phyloP scores from a whole-genome alignment of 352 stramenopile species.

The Globisporangium carolinianum region DNA sequence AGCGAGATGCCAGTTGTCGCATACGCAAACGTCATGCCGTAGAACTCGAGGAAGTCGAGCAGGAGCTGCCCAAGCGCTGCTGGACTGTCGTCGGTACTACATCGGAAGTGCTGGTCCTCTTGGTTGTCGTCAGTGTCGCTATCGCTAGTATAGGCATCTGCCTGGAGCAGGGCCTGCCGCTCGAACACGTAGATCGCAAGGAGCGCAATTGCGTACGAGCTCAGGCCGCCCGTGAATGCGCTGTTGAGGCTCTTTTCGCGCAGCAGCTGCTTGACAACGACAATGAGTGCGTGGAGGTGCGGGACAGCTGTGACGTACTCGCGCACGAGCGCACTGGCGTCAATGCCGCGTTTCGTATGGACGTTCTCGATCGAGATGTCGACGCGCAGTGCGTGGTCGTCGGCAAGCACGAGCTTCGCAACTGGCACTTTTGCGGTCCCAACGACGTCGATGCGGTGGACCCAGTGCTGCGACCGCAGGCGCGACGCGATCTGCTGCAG shows the following conservation, averaged over 20 bases:
- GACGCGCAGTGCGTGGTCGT: slow-evolving; percentile 46
- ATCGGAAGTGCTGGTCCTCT: neutral
- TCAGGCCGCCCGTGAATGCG: slow-evolving; percentile 85
- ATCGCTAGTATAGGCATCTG: neutral
- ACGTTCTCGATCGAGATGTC: slow-evolving; percentile 88
- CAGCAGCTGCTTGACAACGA: slow-evolving; percentile 86
- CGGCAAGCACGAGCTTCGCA: slow-evolving; percentile 67
- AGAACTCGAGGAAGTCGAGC: slow-evolving; percentile 87
- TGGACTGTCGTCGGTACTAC: neutral
- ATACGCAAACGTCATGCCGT: slow-evolving; percentile 81
- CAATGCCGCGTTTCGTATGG: slow-evolving; percentile 73
- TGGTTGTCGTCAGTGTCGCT: neutral
- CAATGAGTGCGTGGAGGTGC: slow-evolving; percentile 66
- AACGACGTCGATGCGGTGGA: slow-evolving; percentile 79
- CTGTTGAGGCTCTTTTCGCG: slow-evolving; percentile 86
- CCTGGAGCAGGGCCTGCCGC: slow-evolving; percentile 22
- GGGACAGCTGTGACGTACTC: slow-evolving; percentile 63
- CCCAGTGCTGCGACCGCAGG: slow-evolving; percentile 56
- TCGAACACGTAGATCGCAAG: slow-evolving; percentile 80
- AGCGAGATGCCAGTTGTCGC: slow-evolving; percentile 75
- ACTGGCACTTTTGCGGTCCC: slow-evolving; percentile 79
- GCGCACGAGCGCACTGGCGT: slow-evolving; percentile 77
- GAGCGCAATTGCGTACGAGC: slow-evolving; percentile 83
- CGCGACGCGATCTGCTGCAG: slow-evolving; percentile 49
- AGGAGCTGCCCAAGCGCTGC: slow-evolving; percentile 51